Conservation (phyloP, 2,329 filamentous ascomycete genomes). For the Cladosporium sp. region DNA sequence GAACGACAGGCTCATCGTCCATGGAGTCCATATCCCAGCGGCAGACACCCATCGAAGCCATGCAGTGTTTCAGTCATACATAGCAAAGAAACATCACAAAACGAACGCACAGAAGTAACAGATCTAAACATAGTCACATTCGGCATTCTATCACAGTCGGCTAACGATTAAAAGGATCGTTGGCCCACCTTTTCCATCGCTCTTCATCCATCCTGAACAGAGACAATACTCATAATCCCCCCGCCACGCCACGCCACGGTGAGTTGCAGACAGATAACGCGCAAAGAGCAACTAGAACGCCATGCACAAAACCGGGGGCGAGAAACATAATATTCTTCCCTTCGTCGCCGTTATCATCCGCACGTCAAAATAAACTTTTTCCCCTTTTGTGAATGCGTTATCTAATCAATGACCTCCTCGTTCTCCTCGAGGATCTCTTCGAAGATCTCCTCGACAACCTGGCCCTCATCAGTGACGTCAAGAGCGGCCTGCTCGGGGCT, state of each 20-base stretch:
- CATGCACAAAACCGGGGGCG: not conserved
- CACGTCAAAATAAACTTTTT: not conserved
- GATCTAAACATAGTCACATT: slow-evolving; percentile 1
- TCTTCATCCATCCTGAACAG: not conserved
- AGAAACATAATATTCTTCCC: not conserved
- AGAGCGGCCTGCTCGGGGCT: slow-evolving; percentile 63
- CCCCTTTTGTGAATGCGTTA: not conserved
- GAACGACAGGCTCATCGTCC: too few relatives aligned
- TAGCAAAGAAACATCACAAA: not conserved
- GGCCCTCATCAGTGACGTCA: slow-evolving; percentile 52
- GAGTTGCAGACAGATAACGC: not conserved
- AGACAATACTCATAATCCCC: not conserved
- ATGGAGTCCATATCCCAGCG: too few relatives aligned
- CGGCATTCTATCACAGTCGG: slow-evolving; percentile 8
- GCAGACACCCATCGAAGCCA: too few relatives aligned
- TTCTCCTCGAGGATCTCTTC: slow-evolving; percentile 88
- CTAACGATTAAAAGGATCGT: not conserved
- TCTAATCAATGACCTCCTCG: slow-evolving; percentile 69
- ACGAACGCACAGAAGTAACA: not conserved
- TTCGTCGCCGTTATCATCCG: not conserved
- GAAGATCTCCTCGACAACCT: slow-evolving; percentile 71
- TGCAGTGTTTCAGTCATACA: too few relatives aligned
- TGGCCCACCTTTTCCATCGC: not conserved
- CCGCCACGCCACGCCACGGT: not conserved
- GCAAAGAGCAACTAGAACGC: not conserved